Evolutionary conservation across 2,329 filamentous ascomycete species (phyloP).

Genomic region (Paecilomyces formosus): DNA sequence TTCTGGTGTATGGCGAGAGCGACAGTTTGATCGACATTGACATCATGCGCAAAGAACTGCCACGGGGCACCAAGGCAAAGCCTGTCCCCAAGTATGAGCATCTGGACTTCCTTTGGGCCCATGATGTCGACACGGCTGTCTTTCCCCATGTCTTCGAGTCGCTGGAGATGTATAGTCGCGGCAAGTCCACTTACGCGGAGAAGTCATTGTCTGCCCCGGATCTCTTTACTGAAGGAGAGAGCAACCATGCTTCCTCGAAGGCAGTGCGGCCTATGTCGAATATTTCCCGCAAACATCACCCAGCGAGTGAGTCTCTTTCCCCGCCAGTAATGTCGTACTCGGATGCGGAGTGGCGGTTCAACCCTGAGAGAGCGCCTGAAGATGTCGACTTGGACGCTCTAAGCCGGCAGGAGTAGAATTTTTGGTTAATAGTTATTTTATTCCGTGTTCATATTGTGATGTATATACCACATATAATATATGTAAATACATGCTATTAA

Average conservation of each 20-base stretch:
- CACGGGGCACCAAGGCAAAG: constrained; percentile 73
- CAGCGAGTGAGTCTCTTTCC: neutral
- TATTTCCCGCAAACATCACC: neutral
- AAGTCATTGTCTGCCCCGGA: neutral
- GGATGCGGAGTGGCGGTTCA: constrained; percentile 5
- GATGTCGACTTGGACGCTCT: constrained; percentile 5
- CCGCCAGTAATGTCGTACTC: constrained; percentile 1
- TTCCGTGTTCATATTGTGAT: neutral
- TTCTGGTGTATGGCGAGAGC: constrained; percentile 85
- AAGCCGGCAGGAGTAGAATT: neutral
- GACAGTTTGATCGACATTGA: constrained; percentile 93
- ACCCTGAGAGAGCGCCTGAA: constrained; percentile 5
- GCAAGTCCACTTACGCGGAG: constrained; percentile 4
- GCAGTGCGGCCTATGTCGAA: neutral
- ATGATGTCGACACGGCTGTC: constrained; percentile 73
- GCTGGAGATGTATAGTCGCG: constrained; percentile 56
- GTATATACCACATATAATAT: neutral
- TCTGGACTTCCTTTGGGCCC: constrained; percentile 91
- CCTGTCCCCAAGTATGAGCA: constrained; percentile 93
- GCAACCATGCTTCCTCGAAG: neutral
- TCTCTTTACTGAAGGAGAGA: neutral
- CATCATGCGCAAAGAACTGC: constrained; percentile 84
- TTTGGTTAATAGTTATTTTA: neutral
- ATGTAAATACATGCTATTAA: neutral
- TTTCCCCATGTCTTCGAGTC: constrained; percentile 91